Conservation (phyloP, 352 stramenopile genomes). For the Globisporangium nunn region DNA sequence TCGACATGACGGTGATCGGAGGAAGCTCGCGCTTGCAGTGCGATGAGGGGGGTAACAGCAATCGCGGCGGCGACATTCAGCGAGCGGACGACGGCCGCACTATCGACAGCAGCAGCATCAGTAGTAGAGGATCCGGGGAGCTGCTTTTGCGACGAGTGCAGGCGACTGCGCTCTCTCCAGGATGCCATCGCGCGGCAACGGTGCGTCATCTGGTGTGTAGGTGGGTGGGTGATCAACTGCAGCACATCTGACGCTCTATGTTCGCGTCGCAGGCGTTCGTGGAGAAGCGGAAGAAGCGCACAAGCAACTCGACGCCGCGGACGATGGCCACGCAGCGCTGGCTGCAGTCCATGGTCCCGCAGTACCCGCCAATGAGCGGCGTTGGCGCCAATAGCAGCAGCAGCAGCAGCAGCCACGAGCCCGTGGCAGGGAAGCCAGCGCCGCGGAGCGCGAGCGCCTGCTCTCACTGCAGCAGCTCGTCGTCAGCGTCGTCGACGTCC, state of each 20-base stretch:
- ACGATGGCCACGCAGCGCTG: constrained; percentile 61
- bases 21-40: background rate
- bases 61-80: background rate
- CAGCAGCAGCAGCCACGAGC: background rate
- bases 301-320: constrained; percentile 40
- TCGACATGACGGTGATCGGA: constrained; percentile 25
- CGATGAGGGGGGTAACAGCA: background rate
- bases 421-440: background rate
- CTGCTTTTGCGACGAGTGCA: constrained; percentile 9
- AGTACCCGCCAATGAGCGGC: background rate
- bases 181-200: constrained; percentile 42
- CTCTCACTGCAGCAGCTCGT: background rate
- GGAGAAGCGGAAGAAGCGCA: constrained; percentile 48
- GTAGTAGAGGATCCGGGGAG: background rate
- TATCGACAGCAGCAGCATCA: background rate
- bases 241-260: background rate
- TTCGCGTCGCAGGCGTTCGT: constrained; percentile 40
- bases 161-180: constrained; percentile 32
- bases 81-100: no score
- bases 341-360: constrained; percentile 41
- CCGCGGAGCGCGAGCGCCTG: background rate
- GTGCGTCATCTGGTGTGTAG: constrained; percentile 9
- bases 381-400: background rate
- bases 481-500: background rate
- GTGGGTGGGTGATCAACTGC: background rate